phyloP scores from a whole-genome alignment of 1,284 basidiomycete species.

The Tilletia horrida region DNA sequence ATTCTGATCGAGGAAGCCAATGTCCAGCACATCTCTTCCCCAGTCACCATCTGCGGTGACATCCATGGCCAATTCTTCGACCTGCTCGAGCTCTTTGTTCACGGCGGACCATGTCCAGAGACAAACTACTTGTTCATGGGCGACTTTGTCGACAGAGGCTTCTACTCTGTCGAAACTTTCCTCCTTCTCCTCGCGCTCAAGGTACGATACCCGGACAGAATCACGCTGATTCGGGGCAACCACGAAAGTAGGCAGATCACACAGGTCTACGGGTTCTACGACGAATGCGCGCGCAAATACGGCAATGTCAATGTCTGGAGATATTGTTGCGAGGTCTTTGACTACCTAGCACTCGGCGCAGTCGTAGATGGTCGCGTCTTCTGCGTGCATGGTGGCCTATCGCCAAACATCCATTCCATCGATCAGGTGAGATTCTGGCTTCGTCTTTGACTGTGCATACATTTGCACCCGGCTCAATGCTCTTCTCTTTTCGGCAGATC shows the following conservation, averaged over 20 bases:
- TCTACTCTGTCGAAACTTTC: constrained; percentile 96
- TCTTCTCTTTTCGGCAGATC: constrained; percentile 63
- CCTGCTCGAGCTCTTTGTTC: constrained; percentile 91
- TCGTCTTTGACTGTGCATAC: background rate
- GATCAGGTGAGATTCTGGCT: constrained; percentile 30
- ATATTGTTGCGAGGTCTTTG: constrained; percentile 97
- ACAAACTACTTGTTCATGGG: constrained; percentile 96
- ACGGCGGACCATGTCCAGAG: constrained; percentile 89
- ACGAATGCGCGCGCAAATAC: constrained; percentile 96
- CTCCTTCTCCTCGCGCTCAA: constrained; percentile 89
- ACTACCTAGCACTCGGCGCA: constrained; percentile 89
- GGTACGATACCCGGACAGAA: constrained; percentile 94
- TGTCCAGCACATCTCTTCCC: constrained; percentile 91
- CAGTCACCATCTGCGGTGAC: constrained; percentile 97
- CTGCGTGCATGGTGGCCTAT: constrained; percentile 88
- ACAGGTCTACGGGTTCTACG: constrained; percentile 98
- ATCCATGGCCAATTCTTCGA: constrained; percentile 99
- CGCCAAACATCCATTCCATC: constrained; percentile 55
- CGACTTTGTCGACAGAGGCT: constrained; percentile 66
- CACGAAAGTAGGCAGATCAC: constrained; percentile 95
- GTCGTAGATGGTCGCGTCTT: constrained; percentile 92
- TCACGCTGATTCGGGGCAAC: constrained; percentile 94
- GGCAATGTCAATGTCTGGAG: constrained; percentile 93
- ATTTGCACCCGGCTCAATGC: background rate
- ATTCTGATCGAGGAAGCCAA: constrained; percentile 93